Conservation (phyloP, 2,329 filamentous ascomycete species). For the Arthrobotrys sphaeroides region DNA sequence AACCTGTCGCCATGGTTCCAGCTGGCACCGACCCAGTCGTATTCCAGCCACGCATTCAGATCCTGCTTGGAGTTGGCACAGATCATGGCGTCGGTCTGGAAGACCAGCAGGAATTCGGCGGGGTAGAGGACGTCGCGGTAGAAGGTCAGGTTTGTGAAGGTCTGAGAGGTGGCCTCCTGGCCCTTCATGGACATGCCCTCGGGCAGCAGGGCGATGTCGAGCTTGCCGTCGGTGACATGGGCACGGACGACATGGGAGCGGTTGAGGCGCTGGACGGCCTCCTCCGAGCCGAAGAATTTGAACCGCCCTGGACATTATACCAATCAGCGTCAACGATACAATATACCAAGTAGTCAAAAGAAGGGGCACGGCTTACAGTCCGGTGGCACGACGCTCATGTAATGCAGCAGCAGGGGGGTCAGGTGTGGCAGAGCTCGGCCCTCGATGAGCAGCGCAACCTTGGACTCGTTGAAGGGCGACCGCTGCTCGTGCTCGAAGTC, state of each 20-base stretch:
- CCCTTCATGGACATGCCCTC: constrained; percentile 66
- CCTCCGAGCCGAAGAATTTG: constrained; percentile 65
- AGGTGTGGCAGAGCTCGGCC: constrained; percentile 65
- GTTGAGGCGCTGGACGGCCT: constrained; percentile 63
- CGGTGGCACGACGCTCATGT: constrained; percentile 68
- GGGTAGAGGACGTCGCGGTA: constrained; percentile 59
- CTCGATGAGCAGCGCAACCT: constrained; percentile 69
- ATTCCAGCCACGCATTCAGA: constrained; percentile 66
- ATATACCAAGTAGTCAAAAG: not conserved
- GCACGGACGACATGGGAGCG: constrained; percentile 53
- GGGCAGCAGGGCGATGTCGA: constrained; percentile 66
- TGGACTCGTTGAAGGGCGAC: constrained; percentile 64
- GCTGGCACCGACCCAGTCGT: constrained; percentile 68
- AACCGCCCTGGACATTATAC: constrained; percentile 32
- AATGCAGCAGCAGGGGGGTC: constrained; percentile 68
- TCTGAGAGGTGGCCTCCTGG: constrained; percentile 67
- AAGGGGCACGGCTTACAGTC: constrained; percentile 67
- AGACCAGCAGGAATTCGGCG: constrained; percentile 68
- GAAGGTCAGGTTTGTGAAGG: constrained; percentile 67
- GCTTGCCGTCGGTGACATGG: constrained; percentile 55
- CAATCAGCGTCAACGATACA: no score
- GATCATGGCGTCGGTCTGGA: constrained; percentile 68
- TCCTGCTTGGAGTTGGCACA: constrained; percentile 66
- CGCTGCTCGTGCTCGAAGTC: constrained; percentile 56
- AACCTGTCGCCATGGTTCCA: constrained; percentile 63